These are phyloP conservation scores for Wickerhamomyces sp. DNA, from an alignment of 1,139 yeast genomes.

Conservation along the genomic window DNA sequence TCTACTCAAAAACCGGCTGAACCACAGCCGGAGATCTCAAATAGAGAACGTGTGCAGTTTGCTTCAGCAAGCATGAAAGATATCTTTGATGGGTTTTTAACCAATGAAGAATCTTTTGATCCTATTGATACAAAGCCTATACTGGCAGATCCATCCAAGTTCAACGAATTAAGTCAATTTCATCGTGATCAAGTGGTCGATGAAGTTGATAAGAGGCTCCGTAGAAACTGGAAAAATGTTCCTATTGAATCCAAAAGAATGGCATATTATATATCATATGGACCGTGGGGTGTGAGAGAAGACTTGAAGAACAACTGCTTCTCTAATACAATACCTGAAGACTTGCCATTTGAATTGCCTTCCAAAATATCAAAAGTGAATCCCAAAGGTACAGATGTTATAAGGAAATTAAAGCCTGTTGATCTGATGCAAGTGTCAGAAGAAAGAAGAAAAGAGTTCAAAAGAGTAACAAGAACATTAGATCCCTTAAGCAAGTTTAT, in stretches of 20 bases:
- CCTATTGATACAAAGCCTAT: slow-evolving; percentile 49
- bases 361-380: slow-evolving; percentile 25
- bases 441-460: slow-evolving; percentile 45
- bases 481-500: slow-evolving; percentile 53
- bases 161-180: slow-evolving; percentile 41
- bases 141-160: slow-evolving; percentile 42
- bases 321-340: slow-evolving; percentile 34
- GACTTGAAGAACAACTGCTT: slow-evolving; percentile 43
- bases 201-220: slow-evolving; percentile 48
- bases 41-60: slow-evolving; percentile 19
- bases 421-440: slow-evolving; percentile 44
- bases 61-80: slow-evolving; percentile 21
- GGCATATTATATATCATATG: slow-evolving; percentile 56
- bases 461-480: slow-evolving; percentile 40
- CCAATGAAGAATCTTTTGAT: slow-evolving; percentile 35
- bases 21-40: neutral
- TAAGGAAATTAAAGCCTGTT: slow-evolving; percentile 34
- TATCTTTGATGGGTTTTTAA: slow-evolving; percentile 26
- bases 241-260: slow-evolving; percentile 42
- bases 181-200: slow-evolving; percentile 57
- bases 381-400: slow-evolving; percentile 28
- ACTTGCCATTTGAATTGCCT: slow-evolving; percentile 47
- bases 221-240: slow-evolving; percentile 49
- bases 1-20: slow-evolving; percentile 2
- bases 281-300: slow-evolving; percentile 62